Conservation (phyloP, 2,329 filamentous ascomycete genomes). For the Ophiostoma tasmaniense region DNA sequence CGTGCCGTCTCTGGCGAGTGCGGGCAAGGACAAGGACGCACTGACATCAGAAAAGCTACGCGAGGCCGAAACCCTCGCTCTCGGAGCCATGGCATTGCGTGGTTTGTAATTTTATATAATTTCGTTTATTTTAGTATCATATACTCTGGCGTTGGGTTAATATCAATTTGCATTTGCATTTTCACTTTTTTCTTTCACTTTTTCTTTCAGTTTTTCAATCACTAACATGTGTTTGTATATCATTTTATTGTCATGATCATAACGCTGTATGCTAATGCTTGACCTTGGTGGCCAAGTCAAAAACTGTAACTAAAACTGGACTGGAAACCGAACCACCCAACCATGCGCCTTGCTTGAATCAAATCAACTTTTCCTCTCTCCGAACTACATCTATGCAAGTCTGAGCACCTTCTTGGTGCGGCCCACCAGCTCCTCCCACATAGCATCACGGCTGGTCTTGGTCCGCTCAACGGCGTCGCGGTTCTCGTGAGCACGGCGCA, state of each 20-base stretch:
- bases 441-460: slow-evolving; percentile 51
- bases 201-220: too few relatives aligned
- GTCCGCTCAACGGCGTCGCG: slow-evolving; percentile 60
- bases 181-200: too few relatives aligned
- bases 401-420: slow-evolving; percentile 33
- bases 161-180: not conserved
- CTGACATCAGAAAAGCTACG: slow-evolving; percentile 31
- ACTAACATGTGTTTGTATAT: not conserved
- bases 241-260: slow-evolving; percentile 1
- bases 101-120: slow-evolving; percentile 37
- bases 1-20: slow-evolving; percentile 37
- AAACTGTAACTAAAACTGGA: not conserved
- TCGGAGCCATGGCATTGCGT: slow-evolving; percentile 72
- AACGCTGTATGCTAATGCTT: not conserved
- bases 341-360: not conserved
- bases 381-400: not conserved
- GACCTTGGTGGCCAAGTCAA: not conserved
- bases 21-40: slow-evolving; percentile 23
- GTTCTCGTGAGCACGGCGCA: slow-evolving; percentile 66
- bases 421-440: slow-evolving; percentile 53
- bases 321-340: not conserved
- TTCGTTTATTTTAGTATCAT: not conserved
- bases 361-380: not conserved
- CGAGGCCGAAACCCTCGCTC: slow-evolving; percentile 59
- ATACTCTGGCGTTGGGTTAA: not conserved